Conservation (phyloP, 2,329 filamentous ascomycete genomes). For the Xylariaceae sp. region DNA sequence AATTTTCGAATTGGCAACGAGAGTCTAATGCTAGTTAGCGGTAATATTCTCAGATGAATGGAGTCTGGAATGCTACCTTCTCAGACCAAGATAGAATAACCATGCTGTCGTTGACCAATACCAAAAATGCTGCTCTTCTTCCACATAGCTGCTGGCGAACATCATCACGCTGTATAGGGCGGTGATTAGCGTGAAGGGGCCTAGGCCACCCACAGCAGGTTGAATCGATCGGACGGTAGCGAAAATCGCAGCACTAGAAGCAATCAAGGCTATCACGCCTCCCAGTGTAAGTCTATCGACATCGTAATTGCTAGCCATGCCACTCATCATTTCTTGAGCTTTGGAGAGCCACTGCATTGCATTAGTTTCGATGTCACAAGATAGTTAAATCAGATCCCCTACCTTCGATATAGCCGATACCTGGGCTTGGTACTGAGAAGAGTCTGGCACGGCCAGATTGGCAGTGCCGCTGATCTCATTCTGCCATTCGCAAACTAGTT, state of each 20-base stretch:
- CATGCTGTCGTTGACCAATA: slow-evolving; percentile 81
- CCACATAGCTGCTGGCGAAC: slow-evolving; percentile 97
- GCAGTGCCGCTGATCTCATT: slow-evolving; percentile 25
- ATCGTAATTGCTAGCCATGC: slow-evolving; percentile 90
- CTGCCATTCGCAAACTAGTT: slow-evolving; percentile 68
- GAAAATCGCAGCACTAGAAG: slow-evolving; percentile 15
- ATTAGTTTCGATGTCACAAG: neutral
- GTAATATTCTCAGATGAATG: neutral
- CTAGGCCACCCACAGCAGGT: slow-evolving; percentile 26
- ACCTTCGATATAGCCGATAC: slow-evolving; percentile 42
- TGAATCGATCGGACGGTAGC: slow-evolving; percentile 29
- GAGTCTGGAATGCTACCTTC: slow-evolving; percentile 29
- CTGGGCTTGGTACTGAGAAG: slow-evolving; percentile 27
- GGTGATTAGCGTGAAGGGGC: slow-evolving; percentile 49
- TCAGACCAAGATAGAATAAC: slow-evolving; percentile 53
- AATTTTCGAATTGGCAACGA: slow-evolving; percentile 26
- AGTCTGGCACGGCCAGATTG: slow-evolving; percentile 6
- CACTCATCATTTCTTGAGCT: slow-evolving; percentile 78
- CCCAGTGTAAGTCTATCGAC: slow-evolving; percentile 56
- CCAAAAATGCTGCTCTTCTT: slow-evolving; percentile 99
- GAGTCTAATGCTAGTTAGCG: slow-evolving; percentile 14
- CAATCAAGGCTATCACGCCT: slow-evolving; percentile 35
- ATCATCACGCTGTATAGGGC: slow-evolving; percentile 78
- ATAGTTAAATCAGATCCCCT: slow-evolving; percentile 8
- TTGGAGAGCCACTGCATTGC: slow-evolving; percentile 57